Evolutionary conservation across 139 green algal genomes (phyloP).

Genomic region (Zygnema cylindricum): DNA sequence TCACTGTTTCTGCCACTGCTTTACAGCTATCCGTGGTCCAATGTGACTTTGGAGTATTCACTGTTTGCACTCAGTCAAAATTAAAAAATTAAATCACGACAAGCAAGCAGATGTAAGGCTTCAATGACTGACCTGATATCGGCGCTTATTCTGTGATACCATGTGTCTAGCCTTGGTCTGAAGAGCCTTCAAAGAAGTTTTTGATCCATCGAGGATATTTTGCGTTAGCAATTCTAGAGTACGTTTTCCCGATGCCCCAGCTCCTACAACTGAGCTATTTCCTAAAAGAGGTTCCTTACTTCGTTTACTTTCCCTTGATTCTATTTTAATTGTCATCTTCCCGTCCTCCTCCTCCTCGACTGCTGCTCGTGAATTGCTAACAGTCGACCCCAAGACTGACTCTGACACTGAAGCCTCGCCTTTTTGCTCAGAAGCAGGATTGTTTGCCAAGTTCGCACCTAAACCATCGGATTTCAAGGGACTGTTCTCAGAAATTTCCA

Average conservation of each 20-base stretch:
- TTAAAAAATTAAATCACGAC: not conserved
- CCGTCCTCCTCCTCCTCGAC: not conserved
- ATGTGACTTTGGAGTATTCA: not conserved
- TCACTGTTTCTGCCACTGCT: not conserved
- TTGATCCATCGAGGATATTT: slow-evolving; percentile 29
- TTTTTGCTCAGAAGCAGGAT: not conserved
- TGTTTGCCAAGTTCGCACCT: not conserved
- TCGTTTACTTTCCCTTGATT: not conserved
- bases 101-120: not conserved
- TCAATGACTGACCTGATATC: slow-evolving; percentile 37
- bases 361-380: not conserved
- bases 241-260: not conserved
- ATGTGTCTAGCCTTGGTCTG: slow-evolving; percentile 41
- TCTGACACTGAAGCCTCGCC: not conserved
- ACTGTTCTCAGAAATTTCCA: not conserved
- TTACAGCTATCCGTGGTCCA: not conserved
- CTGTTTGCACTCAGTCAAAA: not conserved
- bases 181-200: slow-evolving; percentile 29
- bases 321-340: not conserved
- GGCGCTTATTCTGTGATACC: slow-evolving; percentile 61
- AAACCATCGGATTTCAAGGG: not conserved
- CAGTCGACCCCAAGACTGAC: not conserved
- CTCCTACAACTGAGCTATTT: not conserved
- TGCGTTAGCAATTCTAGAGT: slow-evolving; percentile 25
- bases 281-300: not conserved